Evolutionary conservation across 345 rosid genomes (phyloP).

Genomic region (Boechera retrofracta): DNA sequence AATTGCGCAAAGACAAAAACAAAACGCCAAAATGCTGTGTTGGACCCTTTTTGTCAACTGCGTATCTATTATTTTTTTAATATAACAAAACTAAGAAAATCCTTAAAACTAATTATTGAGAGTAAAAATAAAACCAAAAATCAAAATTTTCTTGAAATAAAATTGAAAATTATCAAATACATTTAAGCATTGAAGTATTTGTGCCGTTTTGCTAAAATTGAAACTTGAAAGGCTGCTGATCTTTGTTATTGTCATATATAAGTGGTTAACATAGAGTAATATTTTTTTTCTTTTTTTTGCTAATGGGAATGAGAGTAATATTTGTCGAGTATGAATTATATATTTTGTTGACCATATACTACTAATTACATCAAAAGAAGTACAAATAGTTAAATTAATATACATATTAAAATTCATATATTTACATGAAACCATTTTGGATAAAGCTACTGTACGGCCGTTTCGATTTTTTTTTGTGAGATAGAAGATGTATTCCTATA

Average conservation of each 20-base stretch:
- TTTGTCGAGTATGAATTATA: conserved; percentile 5
- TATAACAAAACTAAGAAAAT: background rate
- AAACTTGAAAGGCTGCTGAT: conserved; percentile 27
- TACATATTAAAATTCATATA: background rate
- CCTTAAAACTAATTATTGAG: background rate
- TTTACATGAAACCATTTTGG: background rate
- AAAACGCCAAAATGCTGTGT: conserved; percentile 47
- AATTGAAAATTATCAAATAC: conserved; percentile 17
- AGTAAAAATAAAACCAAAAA: background rate
- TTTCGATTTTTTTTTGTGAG: background rate
- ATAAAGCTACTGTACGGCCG: background rate
- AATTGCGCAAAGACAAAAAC: conserved; percentile 38
- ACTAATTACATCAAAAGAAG: background rate
- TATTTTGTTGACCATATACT: conserved; percentile 2
- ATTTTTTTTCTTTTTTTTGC: no score
- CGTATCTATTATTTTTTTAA: conserved; percentile 28
- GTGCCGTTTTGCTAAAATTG: conserved; percentile 22
- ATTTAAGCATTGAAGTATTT: conserved; percentile 5
- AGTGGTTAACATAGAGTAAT: background rate
- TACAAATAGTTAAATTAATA: background rate
- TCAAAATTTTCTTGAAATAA: background rate
- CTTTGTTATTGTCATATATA: conserved; percentile 8
- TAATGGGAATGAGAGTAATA: background rate
- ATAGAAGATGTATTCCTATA: background rate
- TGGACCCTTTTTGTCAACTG: conserved; percentile 44